Evolutionary conservation across 2,329 filamentous ascomycete species (phyloP), one percentile per base, ranked within the genome.

Genomic region (Zalaria obscura): DNA sequence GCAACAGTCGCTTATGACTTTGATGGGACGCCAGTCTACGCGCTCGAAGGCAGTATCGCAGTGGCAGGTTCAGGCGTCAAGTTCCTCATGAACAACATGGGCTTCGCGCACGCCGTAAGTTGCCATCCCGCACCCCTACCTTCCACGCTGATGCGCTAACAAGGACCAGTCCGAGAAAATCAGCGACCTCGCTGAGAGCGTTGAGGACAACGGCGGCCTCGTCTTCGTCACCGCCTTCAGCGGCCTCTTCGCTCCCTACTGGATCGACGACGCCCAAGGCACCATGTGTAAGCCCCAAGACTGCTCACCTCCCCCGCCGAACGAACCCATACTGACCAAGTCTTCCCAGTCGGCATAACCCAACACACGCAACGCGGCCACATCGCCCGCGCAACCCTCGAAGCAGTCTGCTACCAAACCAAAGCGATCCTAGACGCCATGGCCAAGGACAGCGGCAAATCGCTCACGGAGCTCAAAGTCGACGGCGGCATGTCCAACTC

Each of bases 401-500:
- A 94, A 63, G 86, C 87, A 4, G 88, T 84, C 32, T 93, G 87
- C 66, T 93, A 84, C 69, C 87, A 94, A 63, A 93, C 85, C 25
- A 87, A 87, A 53, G 87, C 87, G 25, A 93, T 94, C 53, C 73
- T 94, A 25, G 80, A 91, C 55, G 85, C 87, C 47, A 94, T 94
- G 87, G 84, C 83, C 55, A 77, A 80, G 51, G 87, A 93, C 63
- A 87, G 80, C 40, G 78, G 79, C 31, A 79, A 88, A 56, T 75
- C 76, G 48, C 72, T 94, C 28, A 72, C 76, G 44, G 75, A 80
- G 49, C 70, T 94, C 35, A 80, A 83, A 29, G 87, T 93, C 35
- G 87, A 94, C 55, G 87, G 87, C 43, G 87, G 87, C 44, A 84
- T 94, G 72, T 87, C 81, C 53, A 89, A 85, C 62, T 89, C 83